Evolutionary conservation across 805 yeast genomes (phyloP).

Genomic region (Lipomyces sp.): DNA sequence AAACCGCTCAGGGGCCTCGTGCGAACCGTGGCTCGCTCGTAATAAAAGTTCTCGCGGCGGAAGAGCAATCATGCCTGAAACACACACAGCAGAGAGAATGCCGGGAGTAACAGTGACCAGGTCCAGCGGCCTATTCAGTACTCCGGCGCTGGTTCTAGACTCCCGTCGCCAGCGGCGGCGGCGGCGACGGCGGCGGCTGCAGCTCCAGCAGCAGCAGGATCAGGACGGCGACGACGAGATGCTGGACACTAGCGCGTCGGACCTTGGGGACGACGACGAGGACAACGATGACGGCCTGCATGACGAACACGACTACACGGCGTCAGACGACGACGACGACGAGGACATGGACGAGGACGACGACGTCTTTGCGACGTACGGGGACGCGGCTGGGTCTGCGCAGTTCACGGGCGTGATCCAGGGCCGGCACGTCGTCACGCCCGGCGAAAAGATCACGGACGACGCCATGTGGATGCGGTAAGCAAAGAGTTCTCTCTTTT

Average conservation of each 20-base stretch:
- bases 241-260: too few relatives aligned
- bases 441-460: conserved; percentile 94
- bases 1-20: too few relatives aligned
- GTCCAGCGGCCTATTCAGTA: too few relatives aligned
- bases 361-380: conserved; percentile 15
- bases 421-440: conserved; percentile 64
- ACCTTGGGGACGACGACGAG: conserved; percentile 2
- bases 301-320: conserved; percentile 6
- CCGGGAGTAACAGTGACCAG: too few relatives aligned
- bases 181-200: background rate
- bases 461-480: conserved; percentile 89
- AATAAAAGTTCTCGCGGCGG: too few relatives aligned
- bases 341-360: conserved; percentile 35
- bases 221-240: too few relatives aligned
- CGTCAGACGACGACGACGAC: conserved; percentile 37
- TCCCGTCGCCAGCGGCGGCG: background rate
- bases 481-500: background rate
- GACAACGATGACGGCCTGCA: conserved; percentile 3
- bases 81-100: too few relatives aligned
- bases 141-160: too few relatives aligned
- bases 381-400: conserved; percentile 9
- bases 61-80: too few relatives aligned
- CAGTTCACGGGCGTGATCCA: conserved; percentile 16
- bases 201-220: background rate
- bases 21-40: too few relatives aligned